phyloP scores from a whole-genome alignment of 2,329 filamentous ascomycete species.

The Gaeumannomyces sp. region DNA sequence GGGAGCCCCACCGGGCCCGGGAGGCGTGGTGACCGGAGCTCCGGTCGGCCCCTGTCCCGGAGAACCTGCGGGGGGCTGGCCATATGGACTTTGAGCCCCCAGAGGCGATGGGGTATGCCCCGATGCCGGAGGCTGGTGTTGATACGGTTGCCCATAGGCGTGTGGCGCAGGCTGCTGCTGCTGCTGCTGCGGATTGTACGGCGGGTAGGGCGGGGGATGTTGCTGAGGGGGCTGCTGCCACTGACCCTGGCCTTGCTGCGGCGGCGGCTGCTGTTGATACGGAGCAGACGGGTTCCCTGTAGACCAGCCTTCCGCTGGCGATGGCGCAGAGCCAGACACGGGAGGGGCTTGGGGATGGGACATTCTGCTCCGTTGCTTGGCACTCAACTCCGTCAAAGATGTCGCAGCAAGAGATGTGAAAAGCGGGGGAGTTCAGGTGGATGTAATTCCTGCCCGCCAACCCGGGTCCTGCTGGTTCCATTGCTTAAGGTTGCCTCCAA shows the following conservation, averaged over 20 bases:
- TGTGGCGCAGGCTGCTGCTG: not conserved
- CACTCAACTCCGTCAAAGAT: not conserved
- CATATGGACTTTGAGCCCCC: not conserved
- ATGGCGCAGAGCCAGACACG: not conserved
- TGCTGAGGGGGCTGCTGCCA: not conserved
- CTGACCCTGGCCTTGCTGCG: not conserved
- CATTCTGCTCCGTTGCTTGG: not conserved
- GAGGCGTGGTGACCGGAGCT: not conserved
- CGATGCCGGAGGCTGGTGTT: not conserved
- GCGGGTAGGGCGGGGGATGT: not conserved
- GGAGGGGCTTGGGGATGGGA: not conserved
- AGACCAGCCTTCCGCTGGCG: not conserved
- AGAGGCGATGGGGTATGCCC: not conserved
- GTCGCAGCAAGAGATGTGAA: not conserved
- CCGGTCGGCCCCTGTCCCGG: not conserved
- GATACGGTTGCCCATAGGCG: not conserved
- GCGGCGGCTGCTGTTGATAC: not conserved
- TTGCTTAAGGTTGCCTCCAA: not conserved
- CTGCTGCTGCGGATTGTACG: not conserved
- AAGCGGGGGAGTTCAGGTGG: not conserved
- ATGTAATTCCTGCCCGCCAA: too few species aligned
- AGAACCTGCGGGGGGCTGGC: not conserved
- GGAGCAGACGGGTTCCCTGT: not conserved
- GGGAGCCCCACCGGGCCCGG: not conserved
- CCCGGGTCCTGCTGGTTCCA: not conserved